Percentiles rank a stretch among this genome's conserved stretches.
phyloP scores from a whole-genome alignment of 2,329 filamentous ascomycete genomes.

The Sarocladiaceae sp. region DNA sequence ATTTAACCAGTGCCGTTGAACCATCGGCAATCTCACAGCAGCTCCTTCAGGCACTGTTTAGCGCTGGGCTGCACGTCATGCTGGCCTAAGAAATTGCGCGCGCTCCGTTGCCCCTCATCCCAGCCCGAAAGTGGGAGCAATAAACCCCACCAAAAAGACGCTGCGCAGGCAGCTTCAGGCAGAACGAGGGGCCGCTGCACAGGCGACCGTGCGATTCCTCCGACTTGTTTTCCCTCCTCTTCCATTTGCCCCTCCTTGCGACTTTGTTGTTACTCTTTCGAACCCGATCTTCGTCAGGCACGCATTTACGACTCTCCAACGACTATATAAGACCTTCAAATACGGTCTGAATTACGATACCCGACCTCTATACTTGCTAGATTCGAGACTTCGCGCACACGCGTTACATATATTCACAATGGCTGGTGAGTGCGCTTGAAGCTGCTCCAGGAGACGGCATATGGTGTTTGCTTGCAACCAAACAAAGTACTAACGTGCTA shows the following conservation, averaged over 20 bases:
- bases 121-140: slow-evolving; percentile 2
- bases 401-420: slow-evolving; percentile 22
- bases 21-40: background rate
- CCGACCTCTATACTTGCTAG: background rate
- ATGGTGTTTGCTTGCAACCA: background rate
- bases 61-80: slow-evolving; percentile 14
- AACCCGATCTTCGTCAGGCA: slow-evolving; percentile 2
- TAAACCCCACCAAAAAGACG: slow-evolving; percentile 11
- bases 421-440: slow-evolving; percentile 26
- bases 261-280: background rate
- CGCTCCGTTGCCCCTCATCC: slow-evolving; percentile 28
- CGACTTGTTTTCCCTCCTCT: slow-evolving; percentile 5
- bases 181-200: slow-evolving; percentile 1
- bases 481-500: background rate
- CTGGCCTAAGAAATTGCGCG: slow-evolving; percentile 21
- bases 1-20: no score
- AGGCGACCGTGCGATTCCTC: slow-evolving; percentile 1
- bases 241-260: slow-evolving; percentile 5
- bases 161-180: slow-evolving; percentile 6
- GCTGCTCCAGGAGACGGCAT: no score
- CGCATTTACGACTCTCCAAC: background rate
- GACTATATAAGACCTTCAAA: background rate
- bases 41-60: background rate
- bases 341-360: background rate
- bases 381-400: slow-evolving; percentile 1